Percentiles rank a stretch among this genome's conserved stretches.
These are phyloP conservation scores for Cunninghamia lanceolata DNA, from an alignment of 75 land plant species.

Conservation along the genomic window DNA sequence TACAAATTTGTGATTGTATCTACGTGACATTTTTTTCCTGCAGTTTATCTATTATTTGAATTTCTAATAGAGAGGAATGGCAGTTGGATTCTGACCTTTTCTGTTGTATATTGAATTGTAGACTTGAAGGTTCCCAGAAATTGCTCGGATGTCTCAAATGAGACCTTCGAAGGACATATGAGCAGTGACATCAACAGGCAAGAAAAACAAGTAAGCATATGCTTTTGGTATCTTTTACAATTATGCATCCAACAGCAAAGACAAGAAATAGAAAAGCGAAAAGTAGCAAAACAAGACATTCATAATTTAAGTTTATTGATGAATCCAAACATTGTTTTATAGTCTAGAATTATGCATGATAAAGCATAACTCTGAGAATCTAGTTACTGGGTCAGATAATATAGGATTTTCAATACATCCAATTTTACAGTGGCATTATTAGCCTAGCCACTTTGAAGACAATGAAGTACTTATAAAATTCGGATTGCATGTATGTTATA, in stretches of 20 bases:
- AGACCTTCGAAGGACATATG: neutral
- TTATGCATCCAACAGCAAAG: too few relatives aligned
- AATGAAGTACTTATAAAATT: neutral
- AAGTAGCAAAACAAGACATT: neutral
- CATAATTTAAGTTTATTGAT: neutral
- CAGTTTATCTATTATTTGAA: neutral
- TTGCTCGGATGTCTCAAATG: constrained; percentile 1
- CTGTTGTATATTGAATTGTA: neutral
- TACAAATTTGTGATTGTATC: neutral
- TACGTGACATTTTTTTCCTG: neutral
- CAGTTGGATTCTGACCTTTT: neutral
- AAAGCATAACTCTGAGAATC: neutral
- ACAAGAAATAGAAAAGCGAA: neutral
- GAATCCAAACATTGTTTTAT: neutral
- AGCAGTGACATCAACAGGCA: constrained; percentile 5
- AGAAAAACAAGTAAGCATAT: constrained; percentile 22
- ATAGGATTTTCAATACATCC: neutral
- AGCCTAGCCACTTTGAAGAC: neutral
- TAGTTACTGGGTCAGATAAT: neutral
- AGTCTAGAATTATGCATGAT: neutral
- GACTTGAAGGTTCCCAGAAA: constrained; percentile 16
- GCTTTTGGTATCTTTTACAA: neutral
- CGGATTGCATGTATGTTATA: neutral
- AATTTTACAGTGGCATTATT: neutral
- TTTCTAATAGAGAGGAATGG: neutral